Percentiles rank a stretch among this genome's conserved stretches.
These are phyloP conservation scores for Pythium biforme DNA, from an alignment of 352 stramenopile species.

Conservation along the genomic window DNA sequence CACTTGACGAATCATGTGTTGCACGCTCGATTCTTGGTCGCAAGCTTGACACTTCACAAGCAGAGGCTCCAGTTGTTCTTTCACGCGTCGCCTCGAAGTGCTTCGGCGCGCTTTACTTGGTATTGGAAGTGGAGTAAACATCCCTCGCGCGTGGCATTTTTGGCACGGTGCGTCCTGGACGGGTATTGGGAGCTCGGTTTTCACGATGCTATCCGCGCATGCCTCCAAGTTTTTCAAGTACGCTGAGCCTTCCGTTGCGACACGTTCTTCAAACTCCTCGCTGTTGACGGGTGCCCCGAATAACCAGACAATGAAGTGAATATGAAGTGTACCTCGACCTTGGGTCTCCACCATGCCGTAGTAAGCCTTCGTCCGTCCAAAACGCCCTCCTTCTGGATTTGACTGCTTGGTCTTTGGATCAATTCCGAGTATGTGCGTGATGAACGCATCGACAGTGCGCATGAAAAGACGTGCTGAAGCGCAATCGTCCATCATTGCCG, in stretches of 20 bases:
- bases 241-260: background rate
- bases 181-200: background rate
- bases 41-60: constrained; percentile 8
- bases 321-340: constrained; percentile 15
- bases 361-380: constrained; percentile 12
- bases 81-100: background rate
- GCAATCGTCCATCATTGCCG: constrained; percentile 7
- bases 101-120: background rate
- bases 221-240: background rate
- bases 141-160: background rate
- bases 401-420: background rate
- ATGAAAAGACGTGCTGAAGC: constrained; percentile 14
- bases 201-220: constrained; percentile 12
- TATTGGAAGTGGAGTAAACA: background rate
- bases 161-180: background rate
- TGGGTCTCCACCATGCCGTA: constrained; percentile 22
- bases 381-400: background rate
- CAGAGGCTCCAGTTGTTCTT: constrained; percentile 1
- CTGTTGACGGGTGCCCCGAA: constrained; percentile 13
- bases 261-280: constrained; percentile 1
- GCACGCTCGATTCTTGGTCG: background rate
- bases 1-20: constrained; percentile 4
- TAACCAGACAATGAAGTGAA: constrained; percentile 18
- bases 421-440: constrained; percentile 3
- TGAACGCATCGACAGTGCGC: constrained; percentile 5